These are phyloP conservation scores for Alternaria sp. DNA, from an alignment of 2,329 filamentous ascomycete species.

Conservation along the genomic window DNA sequence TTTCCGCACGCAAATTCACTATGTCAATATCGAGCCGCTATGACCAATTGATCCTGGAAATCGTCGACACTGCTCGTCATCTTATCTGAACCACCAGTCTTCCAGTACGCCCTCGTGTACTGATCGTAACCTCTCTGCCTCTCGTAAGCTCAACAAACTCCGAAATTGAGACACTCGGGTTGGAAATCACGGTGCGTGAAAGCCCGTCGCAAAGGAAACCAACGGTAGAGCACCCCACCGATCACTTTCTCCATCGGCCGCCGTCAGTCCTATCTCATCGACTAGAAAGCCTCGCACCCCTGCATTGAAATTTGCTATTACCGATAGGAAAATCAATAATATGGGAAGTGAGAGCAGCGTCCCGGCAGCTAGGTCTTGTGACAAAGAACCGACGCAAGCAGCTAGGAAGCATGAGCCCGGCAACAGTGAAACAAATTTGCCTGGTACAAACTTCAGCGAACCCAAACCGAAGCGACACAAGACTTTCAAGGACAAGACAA, in stretches of 20 bases:
- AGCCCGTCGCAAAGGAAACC: not conserved
- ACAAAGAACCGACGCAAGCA: not conserved
- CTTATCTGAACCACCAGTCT: not conserved
- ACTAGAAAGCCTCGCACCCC: not conserved
- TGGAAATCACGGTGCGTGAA: not conserved
- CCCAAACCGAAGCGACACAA: not conserved
- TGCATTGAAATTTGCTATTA: not conserved
- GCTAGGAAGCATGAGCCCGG: not conserved
- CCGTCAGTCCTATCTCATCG: too few relatives aligned
- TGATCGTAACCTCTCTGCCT: not conserved
- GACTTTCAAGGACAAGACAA: not conserved
- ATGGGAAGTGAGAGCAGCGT: not conserved
- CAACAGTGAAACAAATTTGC: not conserved
- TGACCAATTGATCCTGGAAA: not conserved
- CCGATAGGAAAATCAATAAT: not conserved
- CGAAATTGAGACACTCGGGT: accelerated
- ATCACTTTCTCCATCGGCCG: too few relatives aligned
- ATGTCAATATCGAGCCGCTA: too few relatives aligned
- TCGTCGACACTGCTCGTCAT: not conserved
- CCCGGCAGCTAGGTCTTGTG: not conserved
- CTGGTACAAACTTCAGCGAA: not conserved
- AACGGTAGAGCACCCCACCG: not conserved
- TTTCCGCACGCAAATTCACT: not conserved
- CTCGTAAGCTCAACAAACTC: not conserved
- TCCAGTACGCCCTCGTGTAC: not conserved